Percentiles rank a stretch among this genome's conserved stretches.
Evolutionary conservation across 306 rosid genomes (phyloP).

Genomic region (Rubus parviflorus): DNA sequence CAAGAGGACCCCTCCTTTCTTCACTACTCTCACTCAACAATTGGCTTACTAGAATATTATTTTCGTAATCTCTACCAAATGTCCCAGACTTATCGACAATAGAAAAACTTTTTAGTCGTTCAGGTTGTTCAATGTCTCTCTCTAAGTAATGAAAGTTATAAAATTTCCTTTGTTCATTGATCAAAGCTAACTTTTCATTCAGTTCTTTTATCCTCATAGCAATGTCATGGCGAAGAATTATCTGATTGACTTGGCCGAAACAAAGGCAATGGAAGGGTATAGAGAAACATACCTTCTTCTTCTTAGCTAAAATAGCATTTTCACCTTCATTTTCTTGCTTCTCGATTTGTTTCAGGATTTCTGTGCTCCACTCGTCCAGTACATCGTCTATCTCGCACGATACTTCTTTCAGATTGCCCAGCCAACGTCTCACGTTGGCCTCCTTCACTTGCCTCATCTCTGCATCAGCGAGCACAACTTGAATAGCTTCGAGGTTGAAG

Average conservation of each 20-base stretch:
- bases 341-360: background rate
- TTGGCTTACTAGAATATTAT: background rate
- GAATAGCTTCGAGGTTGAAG: background rate
- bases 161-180: background rate
- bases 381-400: background rate
- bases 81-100: background rate
- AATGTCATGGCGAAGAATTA: background rate
- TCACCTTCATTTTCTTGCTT: background rate
- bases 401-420: background rate
- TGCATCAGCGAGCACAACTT: background rate
- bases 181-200: background rate
- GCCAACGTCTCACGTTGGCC: background rate
- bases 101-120: background rate
- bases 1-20: background rate
- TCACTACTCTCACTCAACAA: background rate
- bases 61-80: background rate
- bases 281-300: background rate
- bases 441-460: background rate
- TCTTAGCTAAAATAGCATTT: background rate
- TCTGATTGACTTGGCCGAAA: background rate
- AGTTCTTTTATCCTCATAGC: background rate
- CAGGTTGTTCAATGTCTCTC: background rate
- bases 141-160: background rate
- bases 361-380: background rate
- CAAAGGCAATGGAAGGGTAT: background rate